Evolutionary conservation across 345 rosid genomes (phyloP).

Genomic region (Ailanthus altissimus): DNA sequence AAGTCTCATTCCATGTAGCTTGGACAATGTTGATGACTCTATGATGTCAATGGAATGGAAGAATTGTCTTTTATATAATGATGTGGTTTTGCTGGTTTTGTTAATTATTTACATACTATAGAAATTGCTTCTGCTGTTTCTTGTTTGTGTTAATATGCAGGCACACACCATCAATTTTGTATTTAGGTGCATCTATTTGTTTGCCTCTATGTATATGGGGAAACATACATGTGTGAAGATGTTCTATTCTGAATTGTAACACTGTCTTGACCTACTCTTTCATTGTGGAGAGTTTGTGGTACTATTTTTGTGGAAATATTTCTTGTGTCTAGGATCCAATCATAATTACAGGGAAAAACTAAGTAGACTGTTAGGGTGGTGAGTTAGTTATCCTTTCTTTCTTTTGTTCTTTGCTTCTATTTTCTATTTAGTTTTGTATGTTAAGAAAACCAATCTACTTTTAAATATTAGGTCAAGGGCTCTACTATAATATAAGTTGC

Average conservation of each 20-base stretch:
- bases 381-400: not conserved
- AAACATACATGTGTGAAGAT: not conserved
- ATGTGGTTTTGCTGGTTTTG: not conserved
- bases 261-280: not conserved
- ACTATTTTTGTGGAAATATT: not conserved
- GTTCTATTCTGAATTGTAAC: not conserved
- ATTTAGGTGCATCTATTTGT: not conserved
- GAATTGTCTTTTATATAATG: not conserved
- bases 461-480: not conserved
- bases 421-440: not conserved
- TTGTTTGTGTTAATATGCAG: not conserved
- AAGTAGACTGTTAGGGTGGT: too few relatives aligned
- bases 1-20: slow-evolving; percentile 32
- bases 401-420: not conserved
- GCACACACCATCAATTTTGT: not conserved
- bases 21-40: not conserved
- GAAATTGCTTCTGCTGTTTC: not conserved
- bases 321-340: not conserved
- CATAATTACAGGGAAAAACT: too few relatives aligned
- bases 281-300: not conserved
- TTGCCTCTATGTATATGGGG: not conserved
- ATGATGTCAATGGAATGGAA: not conserved
- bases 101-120: not conserved
- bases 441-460: not conserved
- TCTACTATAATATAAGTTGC: not conserved